Conservation (phyloP, 352 stramenopile genomes). For the Phytophthora pistaciae region DNA sequence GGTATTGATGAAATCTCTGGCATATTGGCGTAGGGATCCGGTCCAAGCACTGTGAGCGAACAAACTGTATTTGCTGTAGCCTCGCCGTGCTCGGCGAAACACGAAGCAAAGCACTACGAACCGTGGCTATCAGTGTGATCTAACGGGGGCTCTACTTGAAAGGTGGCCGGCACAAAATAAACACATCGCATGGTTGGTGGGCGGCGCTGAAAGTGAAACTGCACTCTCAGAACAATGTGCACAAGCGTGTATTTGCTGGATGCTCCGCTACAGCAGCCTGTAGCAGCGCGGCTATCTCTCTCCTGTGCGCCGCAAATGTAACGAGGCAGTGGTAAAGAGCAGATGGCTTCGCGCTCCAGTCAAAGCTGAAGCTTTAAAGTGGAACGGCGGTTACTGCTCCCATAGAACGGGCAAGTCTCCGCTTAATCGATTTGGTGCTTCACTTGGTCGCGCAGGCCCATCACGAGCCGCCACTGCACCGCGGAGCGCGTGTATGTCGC, state of each 20-base stretch:
- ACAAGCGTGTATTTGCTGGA: neutral
- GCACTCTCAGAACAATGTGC: neutral
- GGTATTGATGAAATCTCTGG: no score
- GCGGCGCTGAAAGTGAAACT: neutral
- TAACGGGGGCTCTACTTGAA: no score
- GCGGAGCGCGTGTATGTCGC: neutral
- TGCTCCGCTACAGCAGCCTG: no score
- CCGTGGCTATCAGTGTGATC: no score
- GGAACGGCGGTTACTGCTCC: neutral
- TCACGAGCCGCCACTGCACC: neutral
- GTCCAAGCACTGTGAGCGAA: no score
- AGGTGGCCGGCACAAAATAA: neutral
- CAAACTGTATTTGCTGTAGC: no score
- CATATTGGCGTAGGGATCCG: no score
- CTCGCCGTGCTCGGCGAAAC: no score
- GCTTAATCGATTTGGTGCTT: conserved; percentile 19
- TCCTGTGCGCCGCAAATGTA: neutral
- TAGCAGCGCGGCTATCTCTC: no score
- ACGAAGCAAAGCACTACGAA: no score
- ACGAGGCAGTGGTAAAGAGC: neutral
- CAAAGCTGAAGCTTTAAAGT: neutral
- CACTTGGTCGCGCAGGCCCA: neutral
- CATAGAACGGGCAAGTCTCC: conserved; percentile 23
- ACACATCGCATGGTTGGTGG: neutral
- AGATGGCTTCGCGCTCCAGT: neutral